A percentile compares a stretch with the other conserved stretches of the same genome.
Evolutionary conservation across 352 stramenopile species (phyloP).

Genomic region (Phytophthora litchii): DNA sequence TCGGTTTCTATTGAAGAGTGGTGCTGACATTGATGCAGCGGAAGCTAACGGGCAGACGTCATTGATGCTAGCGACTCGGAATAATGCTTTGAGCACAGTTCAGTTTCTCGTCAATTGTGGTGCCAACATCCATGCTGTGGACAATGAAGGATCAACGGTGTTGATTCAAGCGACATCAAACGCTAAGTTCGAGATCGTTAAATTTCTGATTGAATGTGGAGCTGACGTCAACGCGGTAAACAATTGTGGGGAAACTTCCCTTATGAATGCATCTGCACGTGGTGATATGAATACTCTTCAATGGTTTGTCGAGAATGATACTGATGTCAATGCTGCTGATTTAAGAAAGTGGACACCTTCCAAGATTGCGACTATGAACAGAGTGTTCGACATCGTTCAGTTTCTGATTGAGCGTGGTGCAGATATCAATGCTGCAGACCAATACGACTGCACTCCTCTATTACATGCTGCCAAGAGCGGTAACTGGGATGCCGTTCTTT

Average conservation of each 20-base stretch:
- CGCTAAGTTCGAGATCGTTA: background rate
- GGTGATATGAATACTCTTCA: background rate
- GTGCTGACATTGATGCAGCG: background rate
- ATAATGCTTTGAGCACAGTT: background rate
- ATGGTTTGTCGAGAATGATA: background rate
- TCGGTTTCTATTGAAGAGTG: background rate
- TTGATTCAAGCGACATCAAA: background rate
- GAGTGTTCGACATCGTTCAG: background rate
- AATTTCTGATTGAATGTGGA: background rate
- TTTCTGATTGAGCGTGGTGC: no score
- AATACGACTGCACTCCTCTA: no score
- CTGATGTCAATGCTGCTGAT: background rate
- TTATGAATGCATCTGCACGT: background rate
- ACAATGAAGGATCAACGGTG: background rate
- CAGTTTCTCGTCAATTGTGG: background rate
- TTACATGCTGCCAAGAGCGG: no score
- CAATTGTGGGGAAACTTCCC: background rate
- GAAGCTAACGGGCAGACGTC: background rate
- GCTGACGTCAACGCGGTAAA: background rate
- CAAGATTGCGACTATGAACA: background rate
- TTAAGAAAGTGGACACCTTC: background rate
- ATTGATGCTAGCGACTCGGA: background rate
- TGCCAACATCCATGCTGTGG: background rate
- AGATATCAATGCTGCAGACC: no score
- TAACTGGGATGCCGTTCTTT: no score